These are phyloP conservation scores for Grammothele lineata DNA, from an alignment of 768 basidiomycete genomes.

Conservation along the genomic window DNA sequence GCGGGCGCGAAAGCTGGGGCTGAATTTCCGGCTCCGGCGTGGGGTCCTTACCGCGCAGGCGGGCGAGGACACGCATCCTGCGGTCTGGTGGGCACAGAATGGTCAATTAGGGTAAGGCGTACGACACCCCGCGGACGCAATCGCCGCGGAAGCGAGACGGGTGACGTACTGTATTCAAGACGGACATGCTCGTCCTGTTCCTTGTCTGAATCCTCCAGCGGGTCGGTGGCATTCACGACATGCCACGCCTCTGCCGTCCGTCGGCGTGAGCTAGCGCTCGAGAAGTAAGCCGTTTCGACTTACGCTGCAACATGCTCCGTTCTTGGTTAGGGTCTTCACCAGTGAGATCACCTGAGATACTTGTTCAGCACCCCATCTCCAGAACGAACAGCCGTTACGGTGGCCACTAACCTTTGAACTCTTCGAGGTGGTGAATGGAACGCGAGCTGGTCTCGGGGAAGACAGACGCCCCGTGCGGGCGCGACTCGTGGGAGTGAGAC, in stretches of 20 bases:
- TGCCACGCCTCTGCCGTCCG: conserved; percentile 65
- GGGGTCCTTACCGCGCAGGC: conserved; percentile 47
- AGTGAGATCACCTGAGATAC: conserved; percentile 4
- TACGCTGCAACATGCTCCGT: conserved; percentile 45
- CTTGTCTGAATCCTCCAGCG: conserved; percentile 69
- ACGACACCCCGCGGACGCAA: too few relatives aligned
- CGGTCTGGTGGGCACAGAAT: conserved; percentile 26
- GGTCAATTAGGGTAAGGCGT: not conserved
- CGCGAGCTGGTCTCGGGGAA: conserved; percentile 7
- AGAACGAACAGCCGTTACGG: too few relatives aligned
- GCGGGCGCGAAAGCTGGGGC: conserved; percentile 12
- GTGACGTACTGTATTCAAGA: conserved; percentile 58
- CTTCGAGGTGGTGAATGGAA: conserved; percentile 4
- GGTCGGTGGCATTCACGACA: conserved; percentile 55
- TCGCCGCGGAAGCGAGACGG: not conserved
- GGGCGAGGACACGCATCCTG: conserved; percentile 39
- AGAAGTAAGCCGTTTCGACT: too few relatives aligned
- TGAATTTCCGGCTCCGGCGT: conserved; percentile 37
- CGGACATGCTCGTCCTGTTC: conserved; percentile 63
- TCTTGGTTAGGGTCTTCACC: conserved; percentile 25
- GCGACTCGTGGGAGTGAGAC: conserved; percentile 24
- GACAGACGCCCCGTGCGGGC: conserved; percentile 4
- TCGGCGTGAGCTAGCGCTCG: not conserved
- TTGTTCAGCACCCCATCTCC: too few relatives aligned
- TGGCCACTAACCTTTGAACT: conserved; percentile 7